phyloP scores from a whole-genome alignment of 768 basidiomycete species.

The Botryobasidium botryosum region DNA sequence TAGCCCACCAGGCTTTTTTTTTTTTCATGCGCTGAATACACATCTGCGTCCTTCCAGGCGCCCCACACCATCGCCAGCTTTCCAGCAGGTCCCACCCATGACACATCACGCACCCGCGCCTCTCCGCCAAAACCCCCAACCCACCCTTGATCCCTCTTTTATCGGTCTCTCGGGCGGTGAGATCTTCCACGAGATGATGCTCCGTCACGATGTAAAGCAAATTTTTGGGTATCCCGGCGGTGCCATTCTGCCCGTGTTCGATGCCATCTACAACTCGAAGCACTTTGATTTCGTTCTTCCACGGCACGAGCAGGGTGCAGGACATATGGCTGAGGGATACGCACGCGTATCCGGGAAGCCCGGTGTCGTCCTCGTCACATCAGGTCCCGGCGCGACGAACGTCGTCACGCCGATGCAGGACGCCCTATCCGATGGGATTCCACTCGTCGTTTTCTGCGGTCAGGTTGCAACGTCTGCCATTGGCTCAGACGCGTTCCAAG shows the following conservation, averaged over 20 bases:
- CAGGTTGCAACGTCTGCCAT: conserved; percentile 99
- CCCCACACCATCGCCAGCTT: conserved; percentile 40
- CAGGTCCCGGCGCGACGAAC: conserved; percentile 95
- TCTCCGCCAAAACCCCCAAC: not conserved
- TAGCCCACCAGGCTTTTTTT: not conserved
- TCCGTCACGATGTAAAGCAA: conserved; percentile 87
- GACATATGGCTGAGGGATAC: conserved; percentile 98
- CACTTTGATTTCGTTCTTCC: conserved; percentile 94
- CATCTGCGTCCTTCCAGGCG: conserved; percentile 28
- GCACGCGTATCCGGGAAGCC: conserved; percentile 95
- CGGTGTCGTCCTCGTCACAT: conserved; percentile 94
- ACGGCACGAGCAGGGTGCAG: conserved; percentile 94
- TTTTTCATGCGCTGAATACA: not conserved
- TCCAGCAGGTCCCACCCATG: conserved; percentile 17
- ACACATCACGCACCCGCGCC: conserved; percentile 22
- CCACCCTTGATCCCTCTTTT: conserved; percentile 51
- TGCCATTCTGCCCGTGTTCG: conserved; percentile 98
- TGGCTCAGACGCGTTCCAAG: conserved; percentile 98
- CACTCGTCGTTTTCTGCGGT: conserved; percentile 87
- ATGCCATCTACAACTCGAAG: conserved; percentile 92
- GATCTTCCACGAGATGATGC: conserved; percentile 99
- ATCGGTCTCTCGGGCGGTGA: conserved; percentile 89
- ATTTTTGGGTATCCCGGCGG: conserved; percentile 97
- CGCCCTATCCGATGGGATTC: conserved; percentile 84
- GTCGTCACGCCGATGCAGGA: conserved; percentile 98